A percentile compares a stretch with the other conserved stretches of the same genome.
phyloP scores from a whole-genome alignment of 2,329 filamentous ascomycete species.

The Teratosphaeria zuluensis region DNA sequence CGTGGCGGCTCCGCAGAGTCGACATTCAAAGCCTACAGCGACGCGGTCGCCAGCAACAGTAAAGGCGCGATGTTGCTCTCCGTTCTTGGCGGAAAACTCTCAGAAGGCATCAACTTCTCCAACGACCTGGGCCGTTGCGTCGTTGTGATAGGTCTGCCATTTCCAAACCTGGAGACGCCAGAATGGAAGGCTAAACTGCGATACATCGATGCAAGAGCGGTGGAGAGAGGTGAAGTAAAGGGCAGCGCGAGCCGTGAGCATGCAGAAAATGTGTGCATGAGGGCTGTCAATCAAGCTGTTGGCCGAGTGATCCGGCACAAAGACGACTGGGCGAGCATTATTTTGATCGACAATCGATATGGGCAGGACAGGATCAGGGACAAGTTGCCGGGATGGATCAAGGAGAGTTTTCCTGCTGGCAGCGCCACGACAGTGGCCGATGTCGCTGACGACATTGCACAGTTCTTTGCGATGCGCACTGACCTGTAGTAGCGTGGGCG shows the following conservation, averaged over 20 bases:
- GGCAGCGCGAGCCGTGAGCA: slow-evolving; percentile 59
- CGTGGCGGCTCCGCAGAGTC: slow-evolving; percentile 53
- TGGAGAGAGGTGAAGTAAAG: slow-evolving; percentile 24
- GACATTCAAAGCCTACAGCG: slow-evolving; percentile 62
- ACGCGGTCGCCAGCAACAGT: slow-evolving; percentile 43
- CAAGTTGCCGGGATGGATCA: slow-evolving; percentile 88
- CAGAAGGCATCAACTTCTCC: slow-evolving; percentile 96
- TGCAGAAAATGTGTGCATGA: slow-evolving; percentile 93
- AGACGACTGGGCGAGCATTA: slow-evolving; percentile 80
- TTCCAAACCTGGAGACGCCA: slow-evolving; percentile 77
- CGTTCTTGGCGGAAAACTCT: slow-evolving; percentile 89
- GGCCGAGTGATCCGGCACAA: slow-evolving; percentile 83
- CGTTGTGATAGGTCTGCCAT: slow-evolving; percentile 83
- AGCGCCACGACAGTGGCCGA: slow-evolving; percentile 28
- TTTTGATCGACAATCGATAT: slow-evolving; percentile 76
- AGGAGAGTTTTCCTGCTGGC: slow-evolving; percentile 47
- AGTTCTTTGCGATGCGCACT: slow-evolving; percentile 4
- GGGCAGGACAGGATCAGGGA: slow-evolving; percentile 58
- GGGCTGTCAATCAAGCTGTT: slow-evolving; percentile 93
- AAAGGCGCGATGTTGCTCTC: slow-evolving; percentile 74
- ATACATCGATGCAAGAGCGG: slow-evolving; percentile 61
- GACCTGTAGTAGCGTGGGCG: neutral
- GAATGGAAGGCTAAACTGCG: slow-evolving; percentile 91
- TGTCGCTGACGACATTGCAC: slow-evolving; percentile 18
- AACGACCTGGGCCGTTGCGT: slow-evolving; percentile 83